Conservation (phyloP, 2,329 filamentous ascomycete genomes). For the Aspergillus transmontanensis region DNA sequence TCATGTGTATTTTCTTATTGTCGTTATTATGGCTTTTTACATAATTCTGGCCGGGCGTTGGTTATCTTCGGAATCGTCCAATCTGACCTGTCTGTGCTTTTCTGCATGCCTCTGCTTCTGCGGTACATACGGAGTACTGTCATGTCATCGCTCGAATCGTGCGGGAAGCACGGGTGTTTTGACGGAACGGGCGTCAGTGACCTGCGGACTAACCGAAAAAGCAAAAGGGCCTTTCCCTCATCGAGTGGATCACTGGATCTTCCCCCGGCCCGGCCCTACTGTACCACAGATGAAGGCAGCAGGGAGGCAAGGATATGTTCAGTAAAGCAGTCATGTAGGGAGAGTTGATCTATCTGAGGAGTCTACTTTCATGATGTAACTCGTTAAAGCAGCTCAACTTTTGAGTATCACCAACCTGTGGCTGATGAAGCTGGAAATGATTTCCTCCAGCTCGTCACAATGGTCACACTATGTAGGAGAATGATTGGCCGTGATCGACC, state of each 20-base stretch:
- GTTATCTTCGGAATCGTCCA: not conserved
- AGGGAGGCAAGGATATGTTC: not conserved
- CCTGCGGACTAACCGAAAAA: constrained; percentile 11
- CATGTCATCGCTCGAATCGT: constrained; percentile 20
- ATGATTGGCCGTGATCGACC: constrained; percentile 19
- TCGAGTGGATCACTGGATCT: constrained; percentile 24
- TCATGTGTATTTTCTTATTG: not conserved
- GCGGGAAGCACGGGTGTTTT: constrained; percentile 9
- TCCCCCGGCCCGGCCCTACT: constrained; percentile 27
- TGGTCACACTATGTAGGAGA: constrained; percentile 18
- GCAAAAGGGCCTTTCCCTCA: constrained; percentile 12
- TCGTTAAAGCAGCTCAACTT: not conserved
- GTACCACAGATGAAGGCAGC: constrained; percentile 20
- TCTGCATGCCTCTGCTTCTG: constrained; percentile 22
- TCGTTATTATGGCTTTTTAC: not conserved
- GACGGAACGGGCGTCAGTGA: not conserved
- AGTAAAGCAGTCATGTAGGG: not conserved
- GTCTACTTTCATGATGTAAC: not conserved
- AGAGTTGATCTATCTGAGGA: not conserved
- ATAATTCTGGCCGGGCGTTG: not conserved
- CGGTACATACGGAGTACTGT: constrained; percentile 17
- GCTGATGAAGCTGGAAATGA: constrained; percentile 8
- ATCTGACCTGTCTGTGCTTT: constrained; percentile 25
- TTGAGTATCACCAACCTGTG: not conserved
- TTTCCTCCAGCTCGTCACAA: constrained; percentile 8